Evolutionary conservation across 805 yeast species (phyloP).

Genomic region (Candida insectorum): DNA sequence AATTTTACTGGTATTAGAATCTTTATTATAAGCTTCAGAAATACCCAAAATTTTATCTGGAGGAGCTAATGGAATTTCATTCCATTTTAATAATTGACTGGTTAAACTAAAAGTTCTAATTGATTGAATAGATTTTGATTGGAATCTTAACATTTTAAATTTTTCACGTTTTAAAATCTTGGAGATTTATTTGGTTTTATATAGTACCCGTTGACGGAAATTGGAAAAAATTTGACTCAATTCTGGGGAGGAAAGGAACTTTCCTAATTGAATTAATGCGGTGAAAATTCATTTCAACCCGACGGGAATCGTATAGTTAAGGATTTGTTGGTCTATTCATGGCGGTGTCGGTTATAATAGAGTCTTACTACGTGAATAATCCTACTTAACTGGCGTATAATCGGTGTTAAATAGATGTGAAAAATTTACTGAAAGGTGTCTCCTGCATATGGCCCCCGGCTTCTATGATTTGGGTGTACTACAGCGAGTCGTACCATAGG

Average conservation of each 20-base stretch:
- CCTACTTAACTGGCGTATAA: no score
- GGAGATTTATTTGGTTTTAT: neutral
- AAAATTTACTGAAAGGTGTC: no score
- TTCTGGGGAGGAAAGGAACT: neutral
- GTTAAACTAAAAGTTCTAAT: slow-evolving; percentile 12
- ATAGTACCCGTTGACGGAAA: neutral
- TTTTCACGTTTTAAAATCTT: neutral
- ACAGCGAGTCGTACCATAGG: no score
- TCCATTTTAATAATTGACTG: slow-evolving; percentile 18
- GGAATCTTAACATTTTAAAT: neutral
- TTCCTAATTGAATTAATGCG: no score
- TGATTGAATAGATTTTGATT: neutral
- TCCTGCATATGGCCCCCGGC: no score
- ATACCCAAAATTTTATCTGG: slow-evolving; percentile 86
- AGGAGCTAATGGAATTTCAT: slow-evolving; percentile 52
- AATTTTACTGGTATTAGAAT: slow-evolving; percentile 54
- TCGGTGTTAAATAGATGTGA: no score
- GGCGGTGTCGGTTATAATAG: no score
- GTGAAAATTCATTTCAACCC: no score
- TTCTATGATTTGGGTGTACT: no score
- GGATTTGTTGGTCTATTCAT: no score
- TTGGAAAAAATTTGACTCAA: neutral
- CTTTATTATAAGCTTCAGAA: slow-evolving; percentile 69
- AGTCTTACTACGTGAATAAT: no score
- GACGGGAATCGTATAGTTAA: no score